phyloP scores from a whole-genome alignment of 2,329 filamentous ascomycete genomes.

The Calycina marina region DNA sequence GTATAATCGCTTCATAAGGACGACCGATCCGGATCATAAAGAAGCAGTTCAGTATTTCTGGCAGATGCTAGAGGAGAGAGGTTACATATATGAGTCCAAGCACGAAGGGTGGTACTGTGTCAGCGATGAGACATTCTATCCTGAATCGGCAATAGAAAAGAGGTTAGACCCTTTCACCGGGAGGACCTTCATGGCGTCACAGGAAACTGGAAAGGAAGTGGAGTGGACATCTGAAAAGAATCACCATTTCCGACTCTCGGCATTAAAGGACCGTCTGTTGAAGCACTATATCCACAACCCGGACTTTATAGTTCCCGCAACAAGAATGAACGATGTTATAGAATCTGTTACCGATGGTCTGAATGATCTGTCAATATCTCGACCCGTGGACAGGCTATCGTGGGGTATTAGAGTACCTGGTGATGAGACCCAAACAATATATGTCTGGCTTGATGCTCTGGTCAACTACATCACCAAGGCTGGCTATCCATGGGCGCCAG shows the following conservation, averaged over 20 bases:
- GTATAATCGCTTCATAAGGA: slow-evolving; percentile 83
- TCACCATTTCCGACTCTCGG: slow-evolving; percentile 86
- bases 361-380: slow-evolving; percentile 77
- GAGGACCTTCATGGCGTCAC: slow-evolving; percentile 65
- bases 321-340: slow-evolving; percentile 66
- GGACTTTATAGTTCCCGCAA: slow-evolving; percentile 56
- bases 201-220: slow-evolving; percentile 82
- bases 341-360: slow-evolving; percentile 63
- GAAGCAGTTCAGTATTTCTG: slow-evolving; percentile 83
- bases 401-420: slow-evolving; percentile 88
- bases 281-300: slow-evolving; percentile 68
- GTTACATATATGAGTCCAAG: slow-evolving; percentile 69
- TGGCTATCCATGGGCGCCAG: slow-evolving; percentile 69
- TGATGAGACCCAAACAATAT: slow-evolving; percentile 78
- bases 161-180: slow-evolving; percentile 69
- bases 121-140: slow-evolving; percentile 93
- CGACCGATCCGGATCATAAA: slow-evolving; percentile 69
- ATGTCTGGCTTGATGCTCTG: slow-evolving; percentile 94
- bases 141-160: slow-evolving; percentile 57
- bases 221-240: slow-evolving; percentile 91
- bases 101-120: slow-evolving; percentile 96
- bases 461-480: slow-evolving; percentile 85
- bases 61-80: slow-evolving; percentile 60
- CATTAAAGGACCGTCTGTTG: slow-evolving; percentile 64
- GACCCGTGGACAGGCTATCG: slow-evolving; percentile 58